Evolutionary conservation across 257 asterid genomes (phyloP).

Genomic region (Penstemon newberryi): DNA sequence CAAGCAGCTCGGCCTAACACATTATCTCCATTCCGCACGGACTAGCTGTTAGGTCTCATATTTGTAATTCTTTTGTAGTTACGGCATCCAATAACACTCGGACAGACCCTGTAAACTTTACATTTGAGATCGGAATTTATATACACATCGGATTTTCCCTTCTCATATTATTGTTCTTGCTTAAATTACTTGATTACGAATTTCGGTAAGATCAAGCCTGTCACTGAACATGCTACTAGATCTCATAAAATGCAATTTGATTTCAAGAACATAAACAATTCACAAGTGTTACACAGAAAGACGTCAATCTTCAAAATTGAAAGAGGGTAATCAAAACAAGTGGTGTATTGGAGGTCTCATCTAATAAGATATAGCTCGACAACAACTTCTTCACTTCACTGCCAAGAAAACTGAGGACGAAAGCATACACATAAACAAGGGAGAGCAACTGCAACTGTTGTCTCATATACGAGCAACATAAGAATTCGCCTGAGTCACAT

Average conservation of each 20-base stretch:
- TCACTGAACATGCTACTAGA: not conserved
- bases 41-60: too few species aligned
- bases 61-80: too few species aligned
- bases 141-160: too few species aligned
- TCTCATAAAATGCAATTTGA: not conserved
- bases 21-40: too few species aligned
- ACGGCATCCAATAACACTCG: too few species aligned
- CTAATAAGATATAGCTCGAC: not conserved
- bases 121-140: too few species aligned
- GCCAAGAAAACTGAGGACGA: not conserved
- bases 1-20: too few species aligned
- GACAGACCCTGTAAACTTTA: too few species aligned
- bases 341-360: not conserved
- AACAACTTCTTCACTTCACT: not conserved
- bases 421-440: not conserved
- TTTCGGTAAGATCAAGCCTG: too few species aligned
- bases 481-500: slow-evolving; percentile 93
- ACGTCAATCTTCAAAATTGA: slow-evolving; percentile 5
- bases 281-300: not conserved
- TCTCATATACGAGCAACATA: slow-evolving; percentile 97
- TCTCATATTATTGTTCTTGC: too few species aligned
- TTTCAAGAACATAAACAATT: not conserved
- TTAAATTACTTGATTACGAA: too few species aligned
- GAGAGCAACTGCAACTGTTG: not conserved
- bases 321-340: not conserved